Base-by-base conservation (phyloP, 2,329 filamentous ascomycete genomes). In the Colletotrichum lini region DNA sequence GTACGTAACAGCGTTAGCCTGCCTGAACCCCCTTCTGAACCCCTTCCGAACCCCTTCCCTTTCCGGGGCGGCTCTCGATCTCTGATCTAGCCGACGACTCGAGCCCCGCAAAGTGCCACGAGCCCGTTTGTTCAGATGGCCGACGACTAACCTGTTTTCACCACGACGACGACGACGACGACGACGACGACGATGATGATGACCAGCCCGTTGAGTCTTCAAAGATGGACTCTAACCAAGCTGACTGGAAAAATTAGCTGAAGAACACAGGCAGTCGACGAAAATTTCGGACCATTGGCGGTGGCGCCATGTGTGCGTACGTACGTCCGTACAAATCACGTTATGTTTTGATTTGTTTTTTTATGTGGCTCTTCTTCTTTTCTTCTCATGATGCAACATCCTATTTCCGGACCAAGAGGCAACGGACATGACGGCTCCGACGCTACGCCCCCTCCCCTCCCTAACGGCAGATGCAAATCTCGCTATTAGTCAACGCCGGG, bases 61-160 rank as follows among this genome's bases (percentile, higher is more conserved):
- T 57, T 57, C 64, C 64, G 64, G 58, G 52, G 58, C 68, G 58
- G 69, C 65, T 72, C 69, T 68, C 69, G 68, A 71, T 71, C 68
- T 71, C 53, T 71, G 65, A 71, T 71, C 68, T 71, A 63, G 58
- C 68, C 68, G 59, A 68, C 47, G 53, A 62, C 68, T 63, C 58
- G 68, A 53, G 65, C 68, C 65, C 68, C 65, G 59, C 65, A 67
- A 16, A 58, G 52, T 62, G 53, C 68, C 65, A 67, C 26, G 23
- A 44, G 61, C 58, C 58, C 47, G 52, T 59, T 68, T 42, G 45
- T 54, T 54, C 61, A 30, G 54, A 60, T 56, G 42, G 47, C 47
- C 38, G 47, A 40, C 38, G n/a, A 52, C 49, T n/a, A 18, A 21
- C 47, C 21, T 13, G 13, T 44, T 61, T 30, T 35, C 30, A 35